These are phyloP conservation scores for Chlorella sp. DNA, from an alignment of 139 green algal species.

Conservation along the genomic window DNA sequence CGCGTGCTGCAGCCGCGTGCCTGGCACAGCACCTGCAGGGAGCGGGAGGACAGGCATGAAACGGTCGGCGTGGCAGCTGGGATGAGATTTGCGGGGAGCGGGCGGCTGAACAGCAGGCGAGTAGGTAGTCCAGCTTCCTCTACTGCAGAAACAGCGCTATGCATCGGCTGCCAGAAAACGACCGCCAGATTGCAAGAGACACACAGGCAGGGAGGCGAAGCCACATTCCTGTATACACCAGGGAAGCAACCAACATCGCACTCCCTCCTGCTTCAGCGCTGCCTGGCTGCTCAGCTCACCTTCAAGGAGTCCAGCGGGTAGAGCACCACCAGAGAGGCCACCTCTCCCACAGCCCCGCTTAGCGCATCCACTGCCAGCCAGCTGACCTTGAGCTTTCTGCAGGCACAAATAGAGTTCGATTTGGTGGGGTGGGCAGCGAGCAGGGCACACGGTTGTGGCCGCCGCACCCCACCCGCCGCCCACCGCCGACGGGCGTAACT, in stretches of 20 bases:
- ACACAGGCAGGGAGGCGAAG: neutral
- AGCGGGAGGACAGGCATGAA: neutral
- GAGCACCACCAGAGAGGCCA: constrained; percentile 64
- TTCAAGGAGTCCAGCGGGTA: constrained; percentile 81
- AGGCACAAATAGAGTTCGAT: neutral
- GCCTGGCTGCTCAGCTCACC: constrained; percentile 32
- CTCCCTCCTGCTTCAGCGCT: too few species aligned
- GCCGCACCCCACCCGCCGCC: neutral
- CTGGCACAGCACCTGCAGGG: constrained; percentile 67
- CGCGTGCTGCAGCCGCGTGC: constrained; percentile 40
- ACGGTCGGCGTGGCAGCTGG: neutral
- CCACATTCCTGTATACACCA: too few species aligned
- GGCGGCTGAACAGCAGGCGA: neutral
- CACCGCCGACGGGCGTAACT: neutral
- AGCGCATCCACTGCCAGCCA: constrained; percentile 60
- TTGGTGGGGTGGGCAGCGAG: neutral
- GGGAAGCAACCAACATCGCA: too few species aligned
- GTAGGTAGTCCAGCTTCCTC: too few species aligned
- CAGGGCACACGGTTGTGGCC: neutral
- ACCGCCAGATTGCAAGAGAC: neutral
- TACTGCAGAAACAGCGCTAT: neutral
- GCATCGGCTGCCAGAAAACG: neutral
- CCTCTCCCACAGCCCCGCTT: constrained; percentile 65
- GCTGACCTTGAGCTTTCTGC: constrained; percentile 26
- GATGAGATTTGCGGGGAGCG: neutral